Conservation (phyloP, 164 flowering plant species). For the Cinnamomum micranthum region DNA sequence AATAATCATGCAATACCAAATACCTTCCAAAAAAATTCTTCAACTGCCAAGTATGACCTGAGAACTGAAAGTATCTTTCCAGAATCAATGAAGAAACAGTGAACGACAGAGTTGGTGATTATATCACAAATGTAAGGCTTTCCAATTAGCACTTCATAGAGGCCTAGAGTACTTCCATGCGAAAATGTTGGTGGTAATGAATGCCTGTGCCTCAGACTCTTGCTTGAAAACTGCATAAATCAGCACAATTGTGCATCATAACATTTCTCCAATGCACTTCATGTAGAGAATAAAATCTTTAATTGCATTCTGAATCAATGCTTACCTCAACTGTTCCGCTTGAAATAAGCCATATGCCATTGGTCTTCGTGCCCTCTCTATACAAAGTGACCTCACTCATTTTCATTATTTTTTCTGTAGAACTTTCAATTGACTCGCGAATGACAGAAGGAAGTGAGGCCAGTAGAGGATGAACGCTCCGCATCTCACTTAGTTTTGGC, state of each 20-base stretch:
- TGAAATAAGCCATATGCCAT: constrained; percentile 84
- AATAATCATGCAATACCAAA: constrained; percentile 4
- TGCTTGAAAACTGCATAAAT: constrained; percentile 68
- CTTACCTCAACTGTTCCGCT: constrained; percentile 81
- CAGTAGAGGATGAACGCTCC: constrained; percentile 61
- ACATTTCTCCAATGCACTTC: neutral
- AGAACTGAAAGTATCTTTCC: constrained; percentile 58
- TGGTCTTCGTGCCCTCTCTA: constrained; percentile 71
- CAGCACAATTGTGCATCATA: neutral
- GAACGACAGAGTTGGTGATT: constrained; percentile 71
- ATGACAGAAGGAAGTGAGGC: constrained; percentile 72
- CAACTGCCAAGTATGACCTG: constrained; percentile 59
- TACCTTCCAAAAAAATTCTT: constrained; percentile 95
- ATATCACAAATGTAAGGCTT: constrained; percentile 73
- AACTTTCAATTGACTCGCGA: constrained; percentile 46
- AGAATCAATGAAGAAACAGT: constrained; percentile 69
- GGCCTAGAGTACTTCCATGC: constrained; percentile 89
- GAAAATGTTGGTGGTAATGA: constrained; percentile 79
- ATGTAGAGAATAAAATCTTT: neutral
- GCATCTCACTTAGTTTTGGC: constrained; percentile 57
- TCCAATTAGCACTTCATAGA: constrained; percentile 72
- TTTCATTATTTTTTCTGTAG: constrained; percentile 71
- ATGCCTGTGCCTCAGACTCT: constrained; percentile 52
- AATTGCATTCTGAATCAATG: neutral
- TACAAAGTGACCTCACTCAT: constrained; percentile 57